Evolutionary conservation across 2,329 filamentous ascomycete genomes (phyloP).

Genomic region (Phialophora chinensis): DNA sequence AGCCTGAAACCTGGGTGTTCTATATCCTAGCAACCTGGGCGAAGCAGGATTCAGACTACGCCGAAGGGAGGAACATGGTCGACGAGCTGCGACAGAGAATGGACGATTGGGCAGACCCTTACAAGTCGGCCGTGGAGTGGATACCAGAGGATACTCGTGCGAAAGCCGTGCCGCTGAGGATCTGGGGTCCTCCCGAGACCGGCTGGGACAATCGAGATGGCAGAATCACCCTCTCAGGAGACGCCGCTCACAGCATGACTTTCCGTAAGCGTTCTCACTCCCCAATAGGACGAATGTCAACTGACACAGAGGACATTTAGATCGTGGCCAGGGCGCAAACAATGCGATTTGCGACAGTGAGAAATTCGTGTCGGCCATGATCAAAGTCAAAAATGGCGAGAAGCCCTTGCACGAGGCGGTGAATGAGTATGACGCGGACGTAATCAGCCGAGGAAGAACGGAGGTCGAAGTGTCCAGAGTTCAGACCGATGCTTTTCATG

Average conservation of each 20-base stretch:
- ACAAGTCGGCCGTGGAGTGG: conserved; percentile 33
- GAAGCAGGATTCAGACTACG: conserved; percentile 13
- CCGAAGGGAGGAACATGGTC: conserved; percentile 33
- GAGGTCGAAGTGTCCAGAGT: conserved; percentile 33
- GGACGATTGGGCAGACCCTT: conserved; percentile 35
- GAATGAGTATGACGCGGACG: conserved; percentile 33
- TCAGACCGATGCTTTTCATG: conserved; percentile 34
- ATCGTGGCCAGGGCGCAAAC: conserved; percentile 37
- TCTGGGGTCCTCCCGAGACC: conserved; percentile 36
- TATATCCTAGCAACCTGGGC: conserved; percentile 36
- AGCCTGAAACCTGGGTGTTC: conserved; percentile 37
- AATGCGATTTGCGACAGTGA: conserved; percentile 35
- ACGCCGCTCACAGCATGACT: conserved; percentile 63
- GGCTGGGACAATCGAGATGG: conserved; percentile 43
- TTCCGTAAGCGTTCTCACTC: conserved; percentile 28
- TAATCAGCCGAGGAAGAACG: conserved; percentile 26
- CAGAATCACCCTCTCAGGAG: conserved; percentile 59
- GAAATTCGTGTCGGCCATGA: conserved; percentile 33
- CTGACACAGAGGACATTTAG: conserved; percentile 12
- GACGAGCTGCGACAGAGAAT: conserved; percentile 36
- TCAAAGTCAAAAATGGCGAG: conserved; percentile 27
- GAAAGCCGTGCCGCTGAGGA: conserved; percentile 36
- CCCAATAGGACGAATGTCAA: neutral
- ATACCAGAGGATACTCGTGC: conserved; percentile 35
- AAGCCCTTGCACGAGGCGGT: conserved; percentile 31